Evolutionary conservation across 768 basidiomycete genomes (phyloP), one percentile per base, ranked within the genome.

Genomic region (Asterophora parasitica): DNA sequence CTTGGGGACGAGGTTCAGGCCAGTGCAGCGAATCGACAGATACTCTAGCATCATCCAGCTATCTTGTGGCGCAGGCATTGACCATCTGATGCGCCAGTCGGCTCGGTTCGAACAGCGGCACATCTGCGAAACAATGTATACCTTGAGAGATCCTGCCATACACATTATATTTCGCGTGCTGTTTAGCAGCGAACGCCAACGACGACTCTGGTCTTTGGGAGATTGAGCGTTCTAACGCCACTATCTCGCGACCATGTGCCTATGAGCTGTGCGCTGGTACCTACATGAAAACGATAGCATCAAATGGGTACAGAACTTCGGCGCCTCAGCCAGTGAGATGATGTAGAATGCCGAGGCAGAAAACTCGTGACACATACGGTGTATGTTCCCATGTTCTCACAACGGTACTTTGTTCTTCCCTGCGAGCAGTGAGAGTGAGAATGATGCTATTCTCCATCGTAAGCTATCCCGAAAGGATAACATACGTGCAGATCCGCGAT

Each of bases 331-430:
- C n/a, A n/a, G n/a, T n/a, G n/a, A 33, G 11, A 1, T 30, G 35
- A 36, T 46, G 44, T 23, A 27, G 23, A 39, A 33, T 28, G n/a
- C 46, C 28, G 46, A 47, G 33, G 46, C 46, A 47, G 42, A 30
- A 27, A 20, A 7, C 19, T 16, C 4, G 16, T 20, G 9, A 30
- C 6, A 46, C 50, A 28, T 32, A 42, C 50, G 37, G 37, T 23
- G 46, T 32, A 34, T 51, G 39, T 49, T 53, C 48, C 47, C 51
- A 53, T 32, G 33, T 39, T 32, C 39, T 49, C 23, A 53, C 43
- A 48, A 36, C 16, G 51, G 37, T 48, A 52, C 51, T 46, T 48
- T 30, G 40, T 30, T 37, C 51, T 52, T 47, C n/a, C 51, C 51
- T 9, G 45, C 44, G 15, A 46, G 45, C 45, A 1, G 46, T 35